Evolutionary conservation across 2,329 filamentous ascomycete species (phyloP).

Genomic region (Rhynchosporium secalis): DNA sequence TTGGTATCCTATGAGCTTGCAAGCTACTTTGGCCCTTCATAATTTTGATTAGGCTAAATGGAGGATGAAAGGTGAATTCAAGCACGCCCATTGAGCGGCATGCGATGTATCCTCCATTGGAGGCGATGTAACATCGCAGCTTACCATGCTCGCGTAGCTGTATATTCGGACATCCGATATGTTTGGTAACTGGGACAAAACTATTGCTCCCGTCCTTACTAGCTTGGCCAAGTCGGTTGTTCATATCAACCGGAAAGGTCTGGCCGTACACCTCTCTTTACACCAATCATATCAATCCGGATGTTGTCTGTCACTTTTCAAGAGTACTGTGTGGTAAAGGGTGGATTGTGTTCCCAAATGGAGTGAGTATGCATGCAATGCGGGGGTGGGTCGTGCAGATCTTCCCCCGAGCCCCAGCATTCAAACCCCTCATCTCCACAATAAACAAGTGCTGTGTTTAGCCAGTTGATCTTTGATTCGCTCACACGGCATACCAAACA

Average conservation of each 20-base stretch:
- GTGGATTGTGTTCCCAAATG: background rate
- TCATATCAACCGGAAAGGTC: background rate
- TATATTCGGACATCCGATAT: background rate
- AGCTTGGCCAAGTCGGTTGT: background rate
- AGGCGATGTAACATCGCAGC: no score
- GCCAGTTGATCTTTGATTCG: background rate
- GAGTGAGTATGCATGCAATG: background rate
- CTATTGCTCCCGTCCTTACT: background rate
- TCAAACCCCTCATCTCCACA: background rate
- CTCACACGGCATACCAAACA: background rate
- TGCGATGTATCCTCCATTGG: no score
- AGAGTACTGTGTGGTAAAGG: no score
- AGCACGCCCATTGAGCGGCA: background rate
- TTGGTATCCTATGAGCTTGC: background rate
- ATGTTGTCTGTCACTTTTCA: background rate
- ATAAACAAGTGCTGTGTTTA: background rate
- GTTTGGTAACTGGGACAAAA: background rate
- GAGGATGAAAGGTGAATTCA: background rate
- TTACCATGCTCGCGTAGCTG: background rate
- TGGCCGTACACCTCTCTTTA: background rate
- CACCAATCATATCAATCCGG: background rate
- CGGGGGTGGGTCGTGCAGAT: background rate
- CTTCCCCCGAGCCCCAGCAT: background rate
- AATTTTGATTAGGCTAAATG: conserved; percentile 1
- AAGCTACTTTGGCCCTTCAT: background rate